These are phyloP conservation scores for Datisca glomerata DNA, from an alignment of 306 rosid species.

Conservation along the genomic window DNA sequence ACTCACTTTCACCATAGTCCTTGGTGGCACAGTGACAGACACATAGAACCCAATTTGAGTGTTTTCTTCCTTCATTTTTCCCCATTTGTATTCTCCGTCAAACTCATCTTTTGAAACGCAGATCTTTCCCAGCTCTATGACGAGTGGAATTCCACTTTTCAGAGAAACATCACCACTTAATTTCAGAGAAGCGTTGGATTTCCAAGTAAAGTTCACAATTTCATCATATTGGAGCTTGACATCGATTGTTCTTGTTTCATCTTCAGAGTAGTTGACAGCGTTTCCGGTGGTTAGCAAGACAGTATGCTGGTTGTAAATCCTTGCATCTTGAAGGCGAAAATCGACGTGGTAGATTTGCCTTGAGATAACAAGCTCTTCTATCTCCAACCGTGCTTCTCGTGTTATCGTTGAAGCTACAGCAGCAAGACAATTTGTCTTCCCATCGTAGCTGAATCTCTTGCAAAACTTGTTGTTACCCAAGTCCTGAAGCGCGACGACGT, in stretches of 20 bases:
- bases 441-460: neutral
- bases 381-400: neutral
- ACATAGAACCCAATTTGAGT: neutral
- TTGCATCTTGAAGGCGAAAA: neutral
- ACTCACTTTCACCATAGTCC: neutral
- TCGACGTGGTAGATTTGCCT: slow-evolving; percentile 5
- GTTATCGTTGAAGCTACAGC: neutral
- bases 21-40: neutral
- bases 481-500: slow-evolving; percentile 4
- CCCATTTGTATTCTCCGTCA: neutral
- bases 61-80: neutral
- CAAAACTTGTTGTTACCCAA: neutral
- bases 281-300: neutral
- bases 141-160: neutral
- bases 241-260: neutral
- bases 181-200: neutral
- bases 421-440: slow-evolving; percentile 5
- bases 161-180: neutral
- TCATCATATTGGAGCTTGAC: slow-evolving; percentile 2
- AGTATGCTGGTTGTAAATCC: slow-evolving; percentile 2
- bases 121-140: neutral
- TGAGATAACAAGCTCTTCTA: slow-evolving; percentile 3
- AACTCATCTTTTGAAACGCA: neutral
- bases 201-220: neutral
- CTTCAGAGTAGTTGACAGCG: slow-evolving; percentile 1